Base-by-base conservation (phyloP, 2,329 filamentous ascomycete genomes). In the Venturia pyrina region DNA sequence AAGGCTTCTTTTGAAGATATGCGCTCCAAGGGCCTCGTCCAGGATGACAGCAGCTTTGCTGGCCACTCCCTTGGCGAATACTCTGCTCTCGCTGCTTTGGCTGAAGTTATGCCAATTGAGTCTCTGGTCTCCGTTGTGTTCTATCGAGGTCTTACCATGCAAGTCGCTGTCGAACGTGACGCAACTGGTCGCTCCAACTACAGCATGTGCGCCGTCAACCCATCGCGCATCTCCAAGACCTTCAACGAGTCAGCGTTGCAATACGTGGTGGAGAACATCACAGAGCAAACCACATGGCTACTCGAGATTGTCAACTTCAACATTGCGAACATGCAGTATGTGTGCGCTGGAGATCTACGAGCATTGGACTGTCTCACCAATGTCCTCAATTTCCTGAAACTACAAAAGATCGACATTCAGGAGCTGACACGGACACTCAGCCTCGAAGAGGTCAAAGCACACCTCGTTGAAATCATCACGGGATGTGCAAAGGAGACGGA, bases 71-170 rank as follows among this genome's bases (percentile, higher is more conserved):
- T 99, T 28, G 95, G 95, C 78, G 95, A 99, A 81, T 99, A 99
- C 82, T 97, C 93, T 69, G 95, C 95, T 11, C 87, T 99, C 69
- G 95, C 95, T 69, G 95, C 95, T 15, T 84, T 99, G 68, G 95
- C 96, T 13, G 93, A 99, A 74, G 95, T 99, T 75, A 96, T 99
- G 91, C 95, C 96, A n/a, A 99, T 99, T 73, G 95, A 99, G 82
- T 95, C 89, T 71, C 83, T 99, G 77, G 95, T 99, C 1, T 98
- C 95, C 0, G 95, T 99, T 60, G 96, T 99, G 65, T 99, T 99
- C 85, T 99, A 99, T 82, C 92, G 95, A 78, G 95, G 95, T 74
- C 82, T 99, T 73, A 99, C 95, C 28, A 99, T 99, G 95, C 95
- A 99, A 80, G 95, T 99, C 61, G 95, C 95, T 32, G 95, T 99